These are phyloP conservation scores for Barnettozyma populi DNA, from an alignment of 805 yeast genomes.

Conservation along the genomic window DNA sequence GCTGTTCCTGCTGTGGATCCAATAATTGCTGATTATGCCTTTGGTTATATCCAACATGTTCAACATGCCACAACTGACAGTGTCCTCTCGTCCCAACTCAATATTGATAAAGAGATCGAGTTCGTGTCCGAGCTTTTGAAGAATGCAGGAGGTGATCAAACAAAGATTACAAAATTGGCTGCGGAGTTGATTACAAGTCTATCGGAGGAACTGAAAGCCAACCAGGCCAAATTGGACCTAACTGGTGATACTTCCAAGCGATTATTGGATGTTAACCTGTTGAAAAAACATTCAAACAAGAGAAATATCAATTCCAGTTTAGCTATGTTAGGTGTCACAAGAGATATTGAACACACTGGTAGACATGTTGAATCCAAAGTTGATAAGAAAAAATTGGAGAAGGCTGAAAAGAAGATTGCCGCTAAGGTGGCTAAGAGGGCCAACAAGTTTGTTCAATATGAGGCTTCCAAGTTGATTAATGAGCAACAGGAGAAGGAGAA, in stretches of 20 bases:
- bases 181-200: conserved; percentile 43
- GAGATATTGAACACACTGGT: conserved; percentile 88
- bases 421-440: conserved; percentile 89
- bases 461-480: conserved; percentile 84
- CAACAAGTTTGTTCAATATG: conserved; percentile 79
- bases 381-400: conserved; percentile 92
- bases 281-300: conserved; percentile 54
- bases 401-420: conserved; percentile 95
- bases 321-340: conserved; percentile 69
- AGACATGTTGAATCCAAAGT: conserved; percentile 90
- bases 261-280: conserved; percentile 70
- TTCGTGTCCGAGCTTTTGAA: conserved; percentile 61
- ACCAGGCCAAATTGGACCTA: conserved; percentile 65
- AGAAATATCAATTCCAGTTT: conserved; percentile 72
- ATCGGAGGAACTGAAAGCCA: conserved; percentile 50
- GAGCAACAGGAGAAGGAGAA: conserved; percentile 56
- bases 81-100: conserved; percentile 68
- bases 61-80: conserved; percentile 76
- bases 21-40: conserved; percentile 81
- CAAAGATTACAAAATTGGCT: conserved; percentile 47
- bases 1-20: conserved; percentile 86
- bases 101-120: conserved; percentile 59
- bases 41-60: conserved; percentile 83
- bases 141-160: conserved; percentile 77
- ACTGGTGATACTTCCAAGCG: conserved; percentile 89